Base-by-base conservation (phyloP, 345 rosid genomes). In the Rhodamnia argentea region DNA sequence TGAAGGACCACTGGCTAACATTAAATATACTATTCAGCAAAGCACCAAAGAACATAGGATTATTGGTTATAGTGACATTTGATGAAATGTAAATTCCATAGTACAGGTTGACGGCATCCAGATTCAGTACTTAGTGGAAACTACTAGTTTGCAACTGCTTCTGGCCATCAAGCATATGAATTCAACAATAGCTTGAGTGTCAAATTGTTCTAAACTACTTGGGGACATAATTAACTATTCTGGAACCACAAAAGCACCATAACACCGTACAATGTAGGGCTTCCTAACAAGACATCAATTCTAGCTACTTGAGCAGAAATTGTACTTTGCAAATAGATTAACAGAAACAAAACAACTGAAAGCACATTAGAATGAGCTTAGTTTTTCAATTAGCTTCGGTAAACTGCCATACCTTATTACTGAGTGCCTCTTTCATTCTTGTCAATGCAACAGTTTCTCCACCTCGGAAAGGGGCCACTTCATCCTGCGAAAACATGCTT, bases 391-490 rank as follows among this genome's bases (percentile, higher is more conserved):
- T 27, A 27, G 75, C 75, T 27, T 27, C 0, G 7, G 40, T 29
- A 55, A 84, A 83, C 29, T 75, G 83, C 37, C 87, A 84, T 84
- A 96, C 98, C 96, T 96, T 90, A 88, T 95, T 88, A 85, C 89
- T 86, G 54, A 95, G 89, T 50, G 95, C 92, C 89, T 93, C 95
- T 78, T 62, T 90, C 91, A 97, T 85, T 86, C 95, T 93, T 86
- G 85, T 91, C 90, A 97, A 88, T 23, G 96, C 98, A 90, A 92
- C 96, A 16, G 95, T 90, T 89, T 97, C 99, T 78, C 99, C 98
- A 23, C 99, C 99, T 91, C 87, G 92, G 88, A 97, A 95, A 83
- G 98, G 97, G 83, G 93, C 87, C 89, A 86, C 59, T 3, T 92
- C 95, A 84, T 84, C 91, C 98, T 97, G 91, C 88, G 91, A 86